phyloP scores from a whole-genome alignment of 2,329 filamentous ascomycete species.

The Corinectria fuckeliana region DNA sequence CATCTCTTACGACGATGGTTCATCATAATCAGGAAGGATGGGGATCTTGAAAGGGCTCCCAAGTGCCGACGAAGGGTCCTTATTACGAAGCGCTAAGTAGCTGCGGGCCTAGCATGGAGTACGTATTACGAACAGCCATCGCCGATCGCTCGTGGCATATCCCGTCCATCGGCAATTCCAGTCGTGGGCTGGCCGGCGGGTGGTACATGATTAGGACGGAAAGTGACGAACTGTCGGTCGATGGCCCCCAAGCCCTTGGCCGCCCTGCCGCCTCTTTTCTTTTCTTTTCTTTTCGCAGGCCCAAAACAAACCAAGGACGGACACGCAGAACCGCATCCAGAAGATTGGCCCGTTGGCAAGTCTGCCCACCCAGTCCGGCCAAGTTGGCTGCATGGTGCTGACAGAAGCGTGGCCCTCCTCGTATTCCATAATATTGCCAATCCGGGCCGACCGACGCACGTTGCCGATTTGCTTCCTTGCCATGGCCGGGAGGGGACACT shows the following conservation, averaged over 20 bases:
- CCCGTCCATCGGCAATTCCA: not conserved
- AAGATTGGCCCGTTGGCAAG: conserved; percentile 4
- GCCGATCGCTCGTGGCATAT: not conserved
- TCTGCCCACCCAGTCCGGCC: not conserved
- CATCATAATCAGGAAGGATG: not conserved
- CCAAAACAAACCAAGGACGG: not conserved
- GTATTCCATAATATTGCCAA: not conserved
- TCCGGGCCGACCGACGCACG: not conserved
- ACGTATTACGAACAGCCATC: not conserved
- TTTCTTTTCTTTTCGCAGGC: too few relatives aligned
- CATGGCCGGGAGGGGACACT: not conserved
- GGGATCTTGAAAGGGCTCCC: not conserved
- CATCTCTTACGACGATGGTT: not conserved
- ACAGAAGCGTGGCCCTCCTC: not conserved
- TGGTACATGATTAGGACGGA: not conserved
- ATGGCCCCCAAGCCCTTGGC: not conserved
- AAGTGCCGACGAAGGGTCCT: too few relatives aligned
- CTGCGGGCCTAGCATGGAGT: too few relatives aligned
- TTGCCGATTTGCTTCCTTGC: not conserved
- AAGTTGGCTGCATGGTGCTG: not conserved
- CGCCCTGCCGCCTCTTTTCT: not conserved
- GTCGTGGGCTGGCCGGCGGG: not conserved
- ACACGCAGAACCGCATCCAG: not conserved
- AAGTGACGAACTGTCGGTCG: conserved; percentile 1
- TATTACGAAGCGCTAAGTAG: too few relatives aligned